Base-by-base conservation (phyloP, 1,284 basidiomycete species). In the Inonotus obliquus region DNA sequence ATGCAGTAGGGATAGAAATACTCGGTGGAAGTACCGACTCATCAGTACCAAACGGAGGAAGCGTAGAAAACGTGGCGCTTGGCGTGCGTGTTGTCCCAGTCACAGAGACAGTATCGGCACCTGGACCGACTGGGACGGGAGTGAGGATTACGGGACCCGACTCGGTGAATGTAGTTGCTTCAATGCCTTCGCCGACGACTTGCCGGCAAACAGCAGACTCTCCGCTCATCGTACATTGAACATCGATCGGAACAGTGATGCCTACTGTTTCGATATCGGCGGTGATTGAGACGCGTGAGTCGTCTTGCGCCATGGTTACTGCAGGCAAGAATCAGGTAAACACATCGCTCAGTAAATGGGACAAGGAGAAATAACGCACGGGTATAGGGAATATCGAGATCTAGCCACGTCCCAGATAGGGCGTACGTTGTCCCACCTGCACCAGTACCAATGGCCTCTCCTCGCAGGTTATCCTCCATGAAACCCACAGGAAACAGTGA, bases 281-380 rank as follows among this genome's bases (percentile, higher is more conserved):
- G 53, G n/a, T 32, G 41, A 60, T 53, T 13, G 62, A 56, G 35
- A 63, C 49, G 47, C 60, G 54, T 29, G 62, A 57, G 37, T 59
- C 58, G 38, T 48, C 62, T 32, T 63, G 38, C 25, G 60, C 62
- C 17, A 63, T 35, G 5, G 62, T 63, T 32, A 63, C 62, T 63
- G 47, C 17, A 25, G 44, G 17, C 19, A 44, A 45, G 5, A 14
- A 2, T n/a, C 17, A 44, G 19, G 41, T 44, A n/a, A 14, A 14
- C 19, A 21, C 32, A n/a, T 44, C 7, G 17, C 5, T 44, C 6
- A 44, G 11, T 21, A 21, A 44, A 44, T 14, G 5, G n/a, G 41
- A 45, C 4, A 37, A 25, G 37, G 0, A 25, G 51, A 52, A n/a
- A 17, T n/a, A 29, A 58, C 55, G 47, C 32, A 62, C 55, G 17